These are phyloP conservation scores for Suillus decipiens DNA, from an alignment of 768 basidiomycete species.

Conservation along the genomic window DNA sequence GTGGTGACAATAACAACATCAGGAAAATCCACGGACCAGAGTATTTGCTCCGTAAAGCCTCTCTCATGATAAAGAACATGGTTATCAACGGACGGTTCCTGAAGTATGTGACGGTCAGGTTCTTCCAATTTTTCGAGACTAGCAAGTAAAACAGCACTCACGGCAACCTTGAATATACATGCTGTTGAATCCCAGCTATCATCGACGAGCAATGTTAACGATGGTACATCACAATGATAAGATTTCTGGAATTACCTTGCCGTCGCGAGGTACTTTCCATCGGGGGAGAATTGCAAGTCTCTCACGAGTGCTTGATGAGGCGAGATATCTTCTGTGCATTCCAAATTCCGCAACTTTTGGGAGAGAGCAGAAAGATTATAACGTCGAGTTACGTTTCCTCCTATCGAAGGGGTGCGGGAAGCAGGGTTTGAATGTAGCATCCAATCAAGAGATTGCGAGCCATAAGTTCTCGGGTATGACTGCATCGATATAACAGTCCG, in stretches of 20 bases:
- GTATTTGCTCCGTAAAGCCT: slow-evolving; percentile 57
- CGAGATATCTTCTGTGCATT: slow-evolving; percentile 42
- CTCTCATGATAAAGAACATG: slow-evolving; percentile 51
- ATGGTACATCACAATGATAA: slow-evolving; percentile 5
- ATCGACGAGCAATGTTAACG: slow-evolving; percentile 11
- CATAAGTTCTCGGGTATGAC: background rate
- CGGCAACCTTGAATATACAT: slow-evolving; percentile 49
- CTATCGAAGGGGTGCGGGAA: background rate
- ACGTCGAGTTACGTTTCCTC: background rate
- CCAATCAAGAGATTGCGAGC: slow-evolving; percentile 2
- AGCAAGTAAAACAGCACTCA: slow-evolving; percentile 26
- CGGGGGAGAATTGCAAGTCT: slow-evolving; percentile 57
- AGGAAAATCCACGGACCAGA: slow-evolving; percentile 37
- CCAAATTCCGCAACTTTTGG: slow-evolving; percentile 41
- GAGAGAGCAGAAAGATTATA: background rate
- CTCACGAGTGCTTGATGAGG: slow-evolving; percentile 56
- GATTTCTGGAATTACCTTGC: slow-evolving; percentile 39
- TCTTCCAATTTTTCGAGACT: background rate
- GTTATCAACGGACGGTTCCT: slow-evolving; percentile 47
- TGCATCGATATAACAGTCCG: slow-evolving; percentile 49
- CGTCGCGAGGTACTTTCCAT: slow-evolving; percentile 54
- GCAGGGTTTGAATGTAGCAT: background rate
- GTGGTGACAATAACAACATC: background rate
- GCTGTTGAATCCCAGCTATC: slow-evolving; percentile 52
- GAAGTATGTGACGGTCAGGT: slow-evolving; percentile 15